A percentile compares a stretch with the other conserved stretches of the same genome.
These are phyloP conservation scores for Penstemon newberryi DNA, from an alignment of 257 asterid species.

Conservation along the genomic window DNA sequence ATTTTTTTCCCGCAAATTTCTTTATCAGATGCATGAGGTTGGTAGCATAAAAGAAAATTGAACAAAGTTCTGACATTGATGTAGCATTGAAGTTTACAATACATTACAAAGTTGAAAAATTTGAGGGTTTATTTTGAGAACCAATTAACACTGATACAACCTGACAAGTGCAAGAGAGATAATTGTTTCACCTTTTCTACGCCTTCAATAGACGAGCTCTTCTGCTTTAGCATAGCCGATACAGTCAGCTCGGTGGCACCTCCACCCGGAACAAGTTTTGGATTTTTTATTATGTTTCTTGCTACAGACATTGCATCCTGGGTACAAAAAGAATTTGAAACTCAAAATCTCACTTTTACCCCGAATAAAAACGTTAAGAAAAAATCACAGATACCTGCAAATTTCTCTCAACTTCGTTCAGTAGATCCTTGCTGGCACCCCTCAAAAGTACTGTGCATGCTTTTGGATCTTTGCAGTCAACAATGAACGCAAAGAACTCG, in stretches of 20 bases:
- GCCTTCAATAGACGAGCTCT: conserved; percentile 89
- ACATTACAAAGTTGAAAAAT: too few species aligned
- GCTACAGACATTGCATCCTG: conserved; percentile 99
- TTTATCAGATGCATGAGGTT: too few species aligned
- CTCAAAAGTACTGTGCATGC: conserved; percentile 93
- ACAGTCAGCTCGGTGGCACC: conserved; percentile 98
- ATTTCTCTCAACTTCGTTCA: conserved; percentile 97
- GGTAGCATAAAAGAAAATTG: too few species aligned
- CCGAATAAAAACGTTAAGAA: neutral
- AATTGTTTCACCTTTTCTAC: conserved; percentile 67
- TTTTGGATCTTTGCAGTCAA: conserved; percentile 89
- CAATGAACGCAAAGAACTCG: conserved; percentile 80
- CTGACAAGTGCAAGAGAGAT: neutral
- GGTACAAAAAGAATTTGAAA: conserved; percentile 10
- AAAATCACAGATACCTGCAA: conserved; percentile 63
- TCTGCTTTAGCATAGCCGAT: conserved; percentile 85
- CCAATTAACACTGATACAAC: neutral
- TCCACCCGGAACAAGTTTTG: conserved; percentile 98
- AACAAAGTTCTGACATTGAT: too few species aligned
- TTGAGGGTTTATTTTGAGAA: too few species aligned
- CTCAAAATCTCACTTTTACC: conserved; percentile 17
- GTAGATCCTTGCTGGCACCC: conserved; percentile 96
- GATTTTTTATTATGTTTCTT: conserved; percentile 87
- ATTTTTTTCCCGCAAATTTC: neutral
- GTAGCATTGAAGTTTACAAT: too few species aligned